phyloP scores from a whole-genome alignment of 306 rosid species.

The Cucumis cinereus region DNA sequence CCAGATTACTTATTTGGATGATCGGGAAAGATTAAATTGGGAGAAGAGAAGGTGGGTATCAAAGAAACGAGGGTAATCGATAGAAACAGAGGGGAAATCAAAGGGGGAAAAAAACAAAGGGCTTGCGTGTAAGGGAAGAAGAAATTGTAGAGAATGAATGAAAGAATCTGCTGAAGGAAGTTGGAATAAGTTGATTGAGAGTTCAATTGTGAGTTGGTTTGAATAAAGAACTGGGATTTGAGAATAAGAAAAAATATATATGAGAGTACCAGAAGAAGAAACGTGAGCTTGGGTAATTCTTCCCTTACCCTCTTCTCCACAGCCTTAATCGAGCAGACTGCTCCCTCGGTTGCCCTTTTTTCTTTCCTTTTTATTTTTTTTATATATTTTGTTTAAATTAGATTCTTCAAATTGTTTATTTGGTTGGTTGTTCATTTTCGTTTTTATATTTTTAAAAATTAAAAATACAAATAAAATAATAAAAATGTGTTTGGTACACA shows the following conservation, averaged over 20 bases:
- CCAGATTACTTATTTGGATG: neutral
- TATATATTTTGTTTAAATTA: too few species aligned
- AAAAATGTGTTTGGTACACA: too few species aligned
- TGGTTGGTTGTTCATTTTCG: too few species aligned
- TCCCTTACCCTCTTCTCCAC: neutral
- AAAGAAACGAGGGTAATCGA: neutral
- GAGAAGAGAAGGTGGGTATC: neutral
- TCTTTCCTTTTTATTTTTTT: neutral
- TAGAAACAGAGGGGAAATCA: neutral
- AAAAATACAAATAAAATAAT: too few species aligned
- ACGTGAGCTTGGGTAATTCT: constrained; percentile 4
- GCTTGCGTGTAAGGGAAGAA: constrained; percentile 5
- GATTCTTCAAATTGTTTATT: too few species aligned
- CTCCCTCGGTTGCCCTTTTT: neutral
- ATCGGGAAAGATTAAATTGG: neutral
- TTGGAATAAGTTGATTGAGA: neutral
- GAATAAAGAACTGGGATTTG: neutral
- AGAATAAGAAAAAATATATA: neutral
- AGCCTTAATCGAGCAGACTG: neutral
- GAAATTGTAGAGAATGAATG: neutral
- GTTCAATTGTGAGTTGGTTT: neutral
- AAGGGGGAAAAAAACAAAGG: neutral
- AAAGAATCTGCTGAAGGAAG: neutral
- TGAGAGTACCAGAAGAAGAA: neutral
- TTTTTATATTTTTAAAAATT: too few species aligned